These are phyloP conservation scores for Trichoderma sp. DNA, from an alignment of 2,329 filamentous ascomycete genomes.

Conservation along the genomic window DNA sequence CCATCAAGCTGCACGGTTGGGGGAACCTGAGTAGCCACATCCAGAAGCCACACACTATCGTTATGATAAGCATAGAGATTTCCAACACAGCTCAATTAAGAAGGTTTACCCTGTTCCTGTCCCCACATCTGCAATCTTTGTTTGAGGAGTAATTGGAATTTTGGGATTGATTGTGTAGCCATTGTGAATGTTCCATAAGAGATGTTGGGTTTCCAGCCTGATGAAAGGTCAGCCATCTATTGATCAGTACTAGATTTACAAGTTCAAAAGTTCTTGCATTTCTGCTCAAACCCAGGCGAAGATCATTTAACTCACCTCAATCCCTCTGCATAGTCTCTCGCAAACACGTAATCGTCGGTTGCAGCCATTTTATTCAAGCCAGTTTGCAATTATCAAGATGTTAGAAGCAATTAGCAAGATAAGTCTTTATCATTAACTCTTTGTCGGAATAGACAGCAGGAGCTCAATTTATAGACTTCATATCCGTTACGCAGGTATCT, in stretches of 20 bases:
- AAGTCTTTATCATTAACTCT: no score
- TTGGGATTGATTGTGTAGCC: slow-evolving; percentile 14
- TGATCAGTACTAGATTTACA: not conserved
- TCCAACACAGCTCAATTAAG: not conserved
- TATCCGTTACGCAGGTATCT: not conserved
- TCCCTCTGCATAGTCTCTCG: not conserved
- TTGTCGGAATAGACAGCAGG: not conserved
- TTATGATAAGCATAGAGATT: not conserved
- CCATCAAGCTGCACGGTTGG: slow-evolving; percentile 14
- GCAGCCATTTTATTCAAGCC: not conserved
- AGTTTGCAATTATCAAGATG: not conserved
- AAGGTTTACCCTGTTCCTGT: slow-evolving; percentile 14
- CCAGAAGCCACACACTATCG: slow-evolving; percentile 13
- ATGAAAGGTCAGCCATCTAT: not conserved
- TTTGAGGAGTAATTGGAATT: slow-evolving; percentile 6
- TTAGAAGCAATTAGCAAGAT: not conserved
- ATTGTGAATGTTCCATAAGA: slow-evolving; percentile 12
- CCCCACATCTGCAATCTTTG: slow-evolving; percentile 17
- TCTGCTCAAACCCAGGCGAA: no score
- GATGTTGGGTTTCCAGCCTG: slow-evolving; percentile 16
- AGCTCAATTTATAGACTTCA: not conserved
- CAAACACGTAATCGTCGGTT: not conserved
- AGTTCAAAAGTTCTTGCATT: not conserved
- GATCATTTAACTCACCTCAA: not conserved
- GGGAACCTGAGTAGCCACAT: slow-evolving; percentile 11